Evolutionary conservation across 2,329 filamentous ascomycete species (phyloP), one percentile per base, ranked within the genome.

Genomic region (Penicillium sp.): DNA sequence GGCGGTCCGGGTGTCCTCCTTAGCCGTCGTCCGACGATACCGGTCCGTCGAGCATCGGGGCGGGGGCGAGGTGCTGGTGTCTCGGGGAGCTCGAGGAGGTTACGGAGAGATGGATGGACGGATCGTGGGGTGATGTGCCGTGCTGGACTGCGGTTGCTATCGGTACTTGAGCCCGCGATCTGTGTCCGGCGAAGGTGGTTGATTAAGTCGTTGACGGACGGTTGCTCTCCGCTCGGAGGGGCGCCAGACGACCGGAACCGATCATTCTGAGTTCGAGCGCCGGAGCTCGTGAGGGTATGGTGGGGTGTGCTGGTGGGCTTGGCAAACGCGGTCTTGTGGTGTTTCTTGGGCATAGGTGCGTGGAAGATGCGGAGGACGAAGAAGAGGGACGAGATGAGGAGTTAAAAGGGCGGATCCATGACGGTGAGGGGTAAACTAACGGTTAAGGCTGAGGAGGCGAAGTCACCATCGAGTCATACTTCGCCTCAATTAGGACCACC

Each of bases 131-230:
- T 62, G 2, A 71, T 61, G 50, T 72, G 65, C 45, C 62, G 64
- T 6, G 67, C 54, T 7, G 65, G 60, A 30, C 51, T 66, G 8
- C 64, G 26, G 9, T 63, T 65, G 46, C 70, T 69, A 1, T 69
- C 67, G 9, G 56, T 54, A 30, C 52, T 61, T 45, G 70, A 56
- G 29, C 54, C 60, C 45, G 70, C 69, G 8, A 75, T 66, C 63
- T 82, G 79, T 1, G 77, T 77, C 45, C 76, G 78, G 41, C 81
- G 79, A 11, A 83, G 79, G 46, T 81, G 79, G 51, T 74, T 71
- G 62, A 83, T 81, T 63, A 82, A 70, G 60, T 82, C 81, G 64
- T 82, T 83, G 66, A 83, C 81, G 6, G 79, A 80, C 30, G 67
- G 69, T 51, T 69, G 64, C 9, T 75, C 61, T 26, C 70, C 58